phyloP scores from a whole-genome alignment of 805 yeast species.

The Kuraishia piskuri region DNA sequence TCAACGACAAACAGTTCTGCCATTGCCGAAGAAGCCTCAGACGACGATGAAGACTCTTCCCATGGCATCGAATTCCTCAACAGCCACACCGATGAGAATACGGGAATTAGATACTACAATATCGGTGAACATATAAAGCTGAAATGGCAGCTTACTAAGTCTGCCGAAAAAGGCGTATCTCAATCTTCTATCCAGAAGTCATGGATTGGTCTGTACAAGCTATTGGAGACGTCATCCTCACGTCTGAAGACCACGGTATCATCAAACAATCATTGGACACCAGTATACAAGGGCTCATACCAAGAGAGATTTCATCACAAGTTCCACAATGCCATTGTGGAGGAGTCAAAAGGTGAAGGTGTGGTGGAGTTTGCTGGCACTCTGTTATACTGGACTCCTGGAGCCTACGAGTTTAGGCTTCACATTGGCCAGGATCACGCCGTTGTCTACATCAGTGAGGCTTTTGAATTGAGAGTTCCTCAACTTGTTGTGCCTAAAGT shows the following conservation, averaged over 20 bases:
- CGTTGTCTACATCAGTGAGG: conserved; percentile 56
- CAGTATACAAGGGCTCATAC: conserved; percentile 19
- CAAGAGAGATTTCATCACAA: background rate
- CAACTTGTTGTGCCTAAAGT: conserved; percentile 21
- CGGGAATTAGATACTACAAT: conserved; percentile 18
- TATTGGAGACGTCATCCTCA: conserved; percentile 48
- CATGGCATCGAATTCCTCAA: conserved; percentile 12
- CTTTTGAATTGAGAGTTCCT: conserved; percentile 50
- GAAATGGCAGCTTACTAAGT: conserved; percentile 38
- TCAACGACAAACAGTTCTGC: conserved; percentile 5
- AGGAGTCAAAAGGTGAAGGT: conserved; percentile 27
- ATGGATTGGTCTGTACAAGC: conserved; percentile 73
- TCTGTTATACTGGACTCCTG: conserved; percentile 54
- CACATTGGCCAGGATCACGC: conserved; percentile 61
- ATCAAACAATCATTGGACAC: conserved; percentile 61
- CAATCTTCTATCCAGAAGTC: conserved; percentile 26
- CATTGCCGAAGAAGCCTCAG: conserved; percentile 18
- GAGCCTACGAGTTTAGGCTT: conserved; percentile 66
- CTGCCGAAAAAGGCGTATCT: background rate
- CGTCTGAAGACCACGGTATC: conserved; percentile 49
- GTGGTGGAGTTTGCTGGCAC: conserved; percentile 36
- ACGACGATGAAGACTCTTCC: conserved; percentile 22
- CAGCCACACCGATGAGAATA: conserved; percentile 3
- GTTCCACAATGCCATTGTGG: background rate
- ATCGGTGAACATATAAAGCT: conserved; percentile 49